Percentiles rank a stretch among this genome's conserved stretches.
These are phyloP conservation scores for Telopea speciosissima DNA, from an alignment of 177 flowering plant genomes.

Conservation along the genomic window DNA sequence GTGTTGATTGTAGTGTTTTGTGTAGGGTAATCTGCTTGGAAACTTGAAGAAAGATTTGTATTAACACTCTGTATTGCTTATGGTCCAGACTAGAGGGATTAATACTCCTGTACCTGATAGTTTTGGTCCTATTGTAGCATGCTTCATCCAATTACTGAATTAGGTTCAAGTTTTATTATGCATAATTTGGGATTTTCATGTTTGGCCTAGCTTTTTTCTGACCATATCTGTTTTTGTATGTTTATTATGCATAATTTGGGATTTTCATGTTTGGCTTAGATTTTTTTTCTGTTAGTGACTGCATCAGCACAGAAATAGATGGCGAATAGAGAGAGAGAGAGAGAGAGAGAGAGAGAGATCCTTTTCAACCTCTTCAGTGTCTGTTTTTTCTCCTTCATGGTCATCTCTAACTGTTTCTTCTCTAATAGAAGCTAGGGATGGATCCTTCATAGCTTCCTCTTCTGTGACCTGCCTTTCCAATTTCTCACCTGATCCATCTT, in stretches of 20 bases:
- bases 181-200: not conserved
- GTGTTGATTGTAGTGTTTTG: not conserved
- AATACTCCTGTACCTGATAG: not conserved
- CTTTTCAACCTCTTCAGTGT: constrained; percentile 3
- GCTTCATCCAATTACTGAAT: not conserved
- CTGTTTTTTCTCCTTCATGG: constrained; percentile 5
- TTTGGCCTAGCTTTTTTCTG: not conserved
- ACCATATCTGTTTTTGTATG: no score
- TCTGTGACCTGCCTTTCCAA: constrained; percentile 6
- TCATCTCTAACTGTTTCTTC: constrained; percentile 9
- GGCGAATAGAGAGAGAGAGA: not conserved
- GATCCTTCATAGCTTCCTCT: constrained; percentile 4
- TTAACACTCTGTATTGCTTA: not conserved
- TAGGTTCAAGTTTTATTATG: not conserved
- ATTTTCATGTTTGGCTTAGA: not conserved
- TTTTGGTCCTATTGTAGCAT: not conserved
- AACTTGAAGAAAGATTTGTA: not conserved
- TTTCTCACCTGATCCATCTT: constrained; percentile 3
- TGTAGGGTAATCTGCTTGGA: not conserved
- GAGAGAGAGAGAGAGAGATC: not conserved
- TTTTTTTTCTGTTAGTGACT: not conserved
- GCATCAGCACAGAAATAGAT: not conserved
- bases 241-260: no score
- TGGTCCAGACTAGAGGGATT: not conserved
- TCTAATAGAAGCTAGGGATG: constrained; percentile 2